These are phyloP conservation scores for Macaranga tanarius DNA, from an alignment of 441 rosid genomes.

Conservation along the genomic window DNA sequence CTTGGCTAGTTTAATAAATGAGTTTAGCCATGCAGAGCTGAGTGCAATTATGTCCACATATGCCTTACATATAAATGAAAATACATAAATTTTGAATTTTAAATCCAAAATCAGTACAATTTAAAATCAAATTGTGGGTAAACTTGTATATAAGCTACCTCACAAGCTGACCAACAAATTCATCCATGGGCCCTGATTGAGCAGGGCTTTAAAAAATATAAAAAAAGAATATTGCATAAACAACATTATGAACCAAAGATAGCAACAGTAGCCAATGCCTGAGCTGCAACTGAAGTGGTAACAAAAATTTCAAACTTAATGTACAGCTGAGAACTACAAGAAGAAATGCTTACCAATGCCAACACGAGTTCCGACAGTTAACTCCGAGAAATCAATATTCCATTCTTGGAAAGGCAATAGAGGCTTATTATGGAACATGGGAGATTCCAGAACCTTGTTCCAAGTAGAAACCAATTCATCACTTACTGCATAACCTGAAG, in stretches of 20 bases:
- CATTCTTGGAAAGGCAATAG: conserved; percentile 84
- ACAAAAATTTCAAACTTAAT: neutral
- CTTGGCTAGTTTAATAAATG: neutral
- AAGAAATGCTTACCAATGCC: conserved; percentile 74
- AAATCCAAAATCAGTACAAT: no score
- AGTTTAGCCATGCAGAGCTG: no score
- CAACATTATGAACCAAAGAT: neutral
- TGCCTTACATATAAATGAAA: no score
- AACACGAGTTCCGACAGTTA: conserved; percentile 94
- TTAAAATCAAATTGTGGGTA: no score
- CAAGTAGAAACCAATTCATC: conserved; percentile 63
- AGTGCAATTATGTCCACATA: no score
- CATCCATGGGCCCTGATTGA: neutral
- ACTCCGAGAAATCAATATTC: conserved; percentile 93
- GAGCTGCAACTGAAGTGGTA: neutral
- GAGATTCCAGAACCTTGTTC: conserved; percentile 94
- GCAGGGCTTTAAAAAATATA: neutral
- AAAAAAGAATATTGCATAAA: no score
- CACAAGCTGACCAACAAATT: neutral
- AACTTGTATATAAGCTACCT: neutral
- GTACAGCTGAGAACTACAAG: neutral
- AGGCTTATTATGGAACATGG: conserved; percentile 72
- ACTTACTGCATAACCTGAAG: conserved; percentile 42
- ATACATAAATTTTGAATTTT: no score
- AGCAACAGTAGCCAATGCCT: neutral